Base-by-base conservation (phyloP, 768 basidiomycete genomes). In the Lactarius tabidus region DNA sequence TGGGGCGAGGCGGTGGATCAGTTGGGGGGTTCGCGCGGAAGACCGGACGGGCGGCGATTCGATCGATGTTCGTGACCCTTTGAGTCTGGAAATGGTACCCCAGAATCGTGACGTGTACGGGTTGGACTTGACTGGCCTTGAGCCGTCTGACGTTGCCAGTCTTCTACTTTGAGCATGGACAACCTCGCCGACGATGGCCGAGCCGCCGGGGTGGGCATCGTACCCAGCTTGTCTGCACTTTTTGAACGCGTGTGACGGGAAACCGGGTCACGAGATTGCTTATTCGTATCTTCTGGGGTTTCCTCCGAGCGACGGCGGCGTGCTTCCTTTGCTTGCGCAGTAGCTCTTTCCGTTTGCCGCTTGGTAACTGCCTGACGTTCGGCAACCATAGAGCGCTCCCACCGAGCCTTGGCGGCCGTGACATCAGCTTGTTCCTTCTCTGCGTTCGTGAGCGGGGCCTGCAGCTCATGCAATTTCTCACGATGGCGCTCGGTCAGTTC, bases 401-500 rank as follows among this genome's bases (percentile, higher is more conserved):
- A 96, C 33, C 90, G 84, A 70, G 80, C 82, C 72, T 85, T 86
- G 15, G 92, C 93, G n/a, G 84, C 85, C 62, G 81, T 83, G 20
- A 95, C 70, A 33, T 90, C 84, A 1, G 89, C 91, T 66, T 88
- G 83, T 72, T 94, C 90, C 71, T 84, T 85, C 76, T 88, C 86
- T 2, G 88, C 87, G 69, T 85, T 82, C n/a, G 90, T 94, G 36
- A 97, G 77, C 6, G 94, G 94, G 43, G 81, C 85, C 77, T 97
- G 94, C 68, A 97, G 73, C 71, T 86, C 85, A 38, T 82, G 83
- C 79, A 97, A 83, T 77, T 92, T 91, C 77, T 90, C 87, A 57
- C 90, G 84, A 70, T 96, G 94, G 20, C 93, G 81, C 69, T 93
- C 91, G 55, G 85, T 87, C 36, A 96, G 80, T 73, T 96, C 93